These are phyloP conservation scores for Albizia julibrissin DNA, from an alignment of 306 rosid species.

Conservation along the genomic window DNA sequence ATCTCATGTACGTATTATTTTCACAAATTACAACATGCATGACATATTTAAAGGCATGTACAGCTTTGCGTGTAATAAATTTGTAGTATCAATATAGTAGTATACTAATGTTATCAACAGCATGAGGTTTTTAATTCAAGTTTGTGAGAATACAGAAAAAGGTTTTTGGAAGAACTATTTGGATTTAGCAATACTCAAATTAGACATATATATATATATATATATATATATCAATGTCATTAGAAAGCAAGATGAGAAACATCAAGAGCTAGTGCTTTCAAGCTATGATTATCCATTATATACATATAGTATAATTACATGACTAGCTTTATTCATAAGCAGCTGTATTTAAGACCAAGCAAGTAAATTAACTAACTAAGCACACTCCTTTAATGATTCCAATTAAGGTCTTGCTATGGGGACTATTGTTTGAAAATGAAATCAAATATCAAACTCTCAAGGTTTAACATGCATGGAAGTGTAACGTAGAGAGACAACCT, in stretches of 20 bases:
- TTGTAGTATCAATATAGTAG: neutral
- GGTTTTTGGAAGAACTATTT: no score
- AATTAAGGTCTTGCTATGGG: neutral
- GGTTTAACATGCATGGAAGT: neutral
- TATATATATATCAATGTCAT: no score
- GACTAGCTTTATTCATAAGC: neutral
- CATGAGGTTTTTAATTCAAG: no score
- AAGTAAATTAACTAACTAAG: neutral
- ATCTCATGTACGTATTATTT: no score
- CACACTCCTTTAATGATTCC: neutral
- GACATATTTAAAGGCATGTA: neutral
- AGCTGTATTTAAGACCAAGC: neutral
- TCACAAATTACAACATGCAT: neutral
- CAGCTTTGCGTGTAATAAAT: neutral
- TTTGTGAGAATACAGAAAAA: no score
- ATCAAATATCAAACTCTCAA: neutral
- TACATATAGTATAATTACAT: no score
- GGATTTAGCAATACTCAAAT: no score
- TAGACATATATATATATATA: no score
- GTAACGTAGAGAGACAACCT: neutral
- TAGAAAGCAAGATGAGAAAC: neutral
- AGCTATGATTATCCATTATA: neutral
- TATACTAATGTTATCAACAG: no score
- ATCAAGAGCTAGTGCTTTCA: neutral
- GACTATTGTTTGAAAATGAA: neutral